Percentiles rank a stretch among this genome's conserved stretches.
Evolutionary conservation across 805 yeast species (phyloP).

Genomic region (Ascoidea rubescens): DNA sequence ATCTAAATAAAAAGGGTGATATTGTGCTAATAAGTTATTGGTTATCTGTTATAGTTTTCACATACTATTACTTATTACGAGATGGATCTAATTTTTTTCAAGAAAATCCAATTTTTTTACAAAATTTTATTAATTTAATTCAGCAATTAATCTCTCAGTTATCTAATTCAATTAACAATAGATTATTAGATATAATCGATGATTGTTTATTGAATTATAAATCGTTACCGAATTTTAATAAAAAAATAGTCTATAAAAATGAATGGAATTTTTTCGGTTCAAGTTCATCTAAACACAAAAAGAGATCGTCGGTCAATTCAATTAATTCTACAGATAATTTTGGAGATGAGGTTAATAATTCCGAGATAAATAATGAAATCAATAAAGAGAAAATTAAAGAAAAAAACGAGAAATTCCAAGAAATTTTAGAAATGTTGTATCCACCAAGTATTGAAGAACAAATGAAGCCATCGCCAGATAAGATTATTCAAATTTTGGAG

Average conservation of each 20-base stretch:
- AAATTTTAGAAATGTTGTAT: conserved; percentile 57
- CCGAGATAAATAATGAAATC: conserved; percentile 25
- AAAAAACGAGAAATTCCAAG: conserved; percentile 35
- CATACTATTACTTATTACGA: conserved; percentile 63
- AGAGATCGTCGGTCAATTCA: too few species aligned
- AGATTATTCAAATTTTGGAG: conserved; percentile 73
- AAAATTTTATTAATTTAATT: conserved; percentile 38
- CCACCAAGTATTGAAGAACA: conserved; percentile 78
- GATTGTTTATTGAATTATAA: conserved; percentile 62
- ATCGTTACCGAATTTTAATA: conserved; percentile 70
- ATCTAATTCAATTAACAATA: conserved; percentile 48
- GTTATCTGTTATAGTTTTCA: conserved; percentile 67
- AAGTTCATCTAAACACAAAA: neutral
- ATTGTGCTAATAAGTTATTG: conserved; percentile 71
- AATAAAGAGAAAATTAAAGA: conserved; percentile 32
- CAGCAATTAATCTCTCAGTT: conserved; percentile 55
- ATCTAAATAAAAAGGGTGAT: conserved; percentile 21
- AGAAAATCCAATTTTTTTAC: conserved; percentile 42
- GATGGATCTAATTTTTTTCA: conserved; percentile 42
- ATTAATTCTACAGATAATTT: conserved; percentile 14
- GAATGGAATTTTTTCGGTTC: conserved; percentile 48
- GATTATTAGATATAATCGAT: conserved; percentile 43
- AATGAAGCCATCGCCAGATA: conserved; percentile 81
- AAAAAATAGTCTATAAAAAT: conserved; percentile 48
- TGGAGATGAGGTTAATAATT: conserved; percentile 9